These are phyloP conservation scores for Vitis rotundifolia DNA, from an alignment of 164 flowering plant genomes.

Conservation along the genomic window DNA sequence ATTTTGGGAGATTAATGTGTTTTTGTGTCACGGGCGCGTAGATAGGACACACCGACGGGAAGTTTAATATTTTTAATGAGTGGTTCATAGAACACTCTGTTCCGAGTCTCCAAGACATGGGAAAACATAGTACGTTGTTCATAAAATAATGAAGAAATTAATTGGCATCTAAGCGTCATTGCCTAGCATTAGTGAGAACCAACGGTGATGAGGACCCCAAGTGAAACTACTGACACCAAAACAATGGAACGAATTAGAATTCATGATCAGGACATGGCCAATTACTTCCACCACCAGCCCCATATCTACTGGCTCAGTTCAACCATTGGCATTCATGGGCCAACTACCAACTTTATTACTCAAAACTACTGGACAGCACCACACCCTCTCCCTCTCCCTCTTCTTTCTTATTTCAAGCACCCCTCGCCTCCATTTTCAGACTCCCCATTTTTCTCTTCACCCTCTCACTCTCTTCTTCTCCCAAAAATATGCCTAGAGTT, in stretches of 20 bases:
- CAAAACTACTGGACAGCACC: neutral
- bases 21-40: no score
- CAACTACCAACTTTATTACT: slow-evolving; percentile 27
- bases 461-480: neutral
- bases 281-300: slow-evolving; percentile 14
- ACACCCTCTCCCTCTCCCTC: slow-evolving; percentile 1
- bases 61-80: no score
- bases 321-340: slow-evolving; percentile 23
- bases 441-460: no score
- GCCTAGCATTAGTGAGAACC: no score
- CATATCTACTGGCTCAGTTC: slow-evolving; percentile 5
- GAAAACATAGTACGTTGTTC: no score
- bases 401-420: slow-evolving; percentile 4
- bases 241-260: neutral
- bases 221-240: neutral
- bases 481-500: slow-evolving; percentile 17
- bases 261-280: neutral
- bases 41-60: no score
- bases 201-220: neutral
- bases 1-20: no score
- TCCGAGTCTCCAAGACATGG: no score
- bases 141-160: no score
- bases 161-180: no score
- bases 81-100: no score
- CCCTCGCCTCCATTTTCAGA: no score